Conservation (phyloP, 441 rosid species). For the Bocquillonia castaneifolia region DNA sequence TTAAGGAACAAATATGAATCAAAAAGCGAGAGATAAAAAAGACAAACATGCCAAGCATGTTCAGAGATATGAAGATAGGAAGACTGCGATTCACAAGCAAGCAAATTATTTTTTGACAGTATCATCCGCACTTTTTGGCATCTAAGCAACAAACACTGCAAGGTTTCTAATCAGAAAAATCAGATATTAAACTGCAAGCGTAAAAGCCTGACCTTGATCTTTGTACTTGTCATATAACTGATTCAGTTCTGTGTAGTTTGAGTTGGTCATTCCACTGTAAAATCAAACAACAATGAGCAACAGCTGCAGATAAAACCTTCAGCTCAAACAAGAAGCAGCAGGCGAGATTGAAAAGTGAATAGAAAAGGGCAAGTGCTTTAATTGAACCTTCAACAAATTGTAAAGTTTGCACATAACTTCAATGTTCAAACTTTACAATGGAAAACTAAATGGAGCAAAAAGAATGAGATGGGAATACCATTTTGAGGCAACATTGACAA, state of each 20-base stretch:
- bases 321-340: neutral
- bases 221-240: slow-evolving; percentile 64
- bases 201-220: slow-evolving; percentile 52
- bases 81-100: neutral
- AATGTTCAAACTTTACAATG: slow-evolving; percentile 1
- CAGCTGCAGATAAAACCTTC: neutral
- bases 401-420: neutral
- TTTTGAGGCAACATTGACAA: slow-evolving; percentile 88
- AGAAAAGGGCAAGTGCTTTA: neutral
- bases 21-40: neutral
- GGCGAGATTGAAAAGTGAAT: neutral
- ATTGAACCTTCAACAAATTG: neutral
- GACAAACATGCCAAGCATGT: neutral
- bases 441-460: neutral
- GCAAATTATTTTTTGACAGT: neutral
- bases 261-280: slow-evolving; percentile 79
- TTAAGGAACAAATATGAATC: neutral
- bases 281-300: slow-evolving; percentile 16
- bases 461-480: slow-evolving; percentile 35
- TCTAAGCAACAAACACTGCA: neutral
- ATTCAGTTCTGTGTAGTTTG: slow-evolving; percentile 74
- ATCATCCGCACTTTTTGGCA: neutral
- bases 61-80: neutral
- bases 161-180: neutral
- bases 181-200: neutral